phyloP scores from a whole-genome alignment of 2,329 filamentous ascomycete genomes.

The Colletotrichum cereale region DNA sequence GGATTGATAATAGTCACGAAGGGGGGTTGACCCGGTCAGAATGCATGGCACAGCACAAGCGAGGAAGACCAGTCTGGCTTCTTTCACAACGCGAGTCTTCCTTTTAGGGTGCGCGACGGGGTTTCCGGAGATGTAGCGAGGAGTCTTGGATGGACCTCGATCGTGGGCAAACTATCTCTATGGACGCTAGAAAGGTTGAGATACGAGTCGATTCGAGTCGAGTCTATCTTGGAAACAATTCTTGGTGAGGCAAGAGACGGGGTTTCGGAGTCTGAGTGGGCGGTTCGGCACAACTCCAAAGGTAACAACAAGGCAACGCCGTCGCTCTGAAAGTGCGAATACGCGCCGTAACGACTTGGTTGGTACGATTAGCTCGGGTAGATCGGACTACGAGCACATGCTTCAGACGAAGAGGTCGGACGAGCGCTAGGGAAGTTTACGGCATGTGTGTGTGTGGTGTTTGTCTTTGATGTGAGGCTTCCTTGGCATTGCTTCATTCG shows the following conservation, averaged over 20 bases:
- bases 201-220: no score
- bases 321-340: not conserved
- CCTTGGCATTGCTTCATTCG: not conserved
- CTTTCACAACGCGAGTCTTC: not conserved
- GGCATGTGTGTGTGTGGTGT: not conserved
- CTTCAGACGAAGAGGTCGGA: conserved; percentile 32
- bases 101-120: not conserved
- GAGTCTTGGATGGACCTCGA: not conserved
- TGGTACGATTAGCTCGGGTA: not conserved
- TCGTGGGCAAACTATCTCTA: not conserved
- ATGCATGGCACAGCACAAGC: not conserved
- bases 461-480: not conserved
- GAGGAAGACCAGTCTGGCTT: not conserved
- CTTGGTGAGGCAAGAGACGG: not conserved
- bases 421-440: not conserved
- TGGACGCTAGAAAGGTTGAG: not conserved
- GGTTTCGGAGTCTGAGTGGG: not conserved
- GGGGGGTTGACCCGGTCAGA: not conserved
- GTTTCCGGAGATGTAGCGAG: not conserved
- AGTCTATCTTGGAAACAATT: not conserved
- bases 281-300: not conserved
- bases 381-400: not conserved
- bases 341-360: not conserved
- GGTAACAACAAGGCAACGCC: no score
- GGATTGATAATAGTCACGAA: no score